Percentiles rank a stretch among this genome's conserved stretches.
phyloP scores from a whole-genome alignment of 192 early-diverging fungal genomes.

The Coemansia sp. region DNA sequence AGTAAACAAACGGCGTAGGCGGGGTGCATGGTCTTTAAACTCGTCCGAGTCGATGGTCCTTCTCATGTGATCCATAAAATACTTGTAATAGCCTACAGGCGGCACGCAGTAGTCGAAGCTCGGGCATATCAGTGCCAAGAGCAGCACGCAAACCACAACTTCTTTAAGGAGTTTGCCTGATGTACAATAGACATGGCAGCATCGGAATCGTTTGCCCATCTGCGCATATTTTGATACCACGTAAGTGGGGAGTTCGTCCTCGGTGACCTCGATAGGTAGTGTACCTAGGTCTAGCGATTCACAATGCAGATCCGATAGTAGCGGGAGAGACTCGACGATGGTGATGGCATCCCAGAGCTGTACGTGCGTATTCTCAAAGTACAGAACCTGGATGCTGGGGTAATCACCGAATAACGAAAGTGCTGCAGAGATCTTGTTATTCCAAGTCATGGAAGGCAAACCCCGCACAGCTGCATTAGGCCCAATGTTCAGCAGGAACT shows the following conservation, averaged over 20 bases:
- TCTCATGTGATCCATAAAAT: neutral
- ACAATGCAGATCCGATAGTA: neutral
- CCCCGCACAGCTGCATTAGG: neutral
- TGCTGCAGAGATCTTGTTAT: neutral
- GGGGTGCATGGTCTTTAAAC: neutral
- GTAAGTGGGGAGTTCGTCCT: neutral
- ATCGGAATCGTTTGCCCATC: neutral
- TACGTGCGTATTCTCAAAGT: neutral
- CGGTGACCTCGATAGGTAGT: neutral
- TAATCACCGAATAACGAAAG: neutral
- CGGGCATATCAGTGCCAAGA: neutral
- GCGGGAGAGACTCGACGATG: neutral
- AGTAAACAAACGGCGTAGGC: neutral
- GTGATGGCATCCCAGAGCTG: neutral
- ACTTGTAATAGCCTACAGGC: neutral
- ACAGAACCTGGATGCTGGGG: neutral
- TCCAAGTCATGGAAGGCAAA: too few species aligned
- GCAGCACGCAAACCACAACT: neutral
- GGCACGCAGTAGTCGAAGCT: neutral
- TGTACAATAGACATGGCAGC: neutral
- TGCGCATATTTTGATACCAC: neutral
- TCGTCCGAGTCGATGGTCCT: neutral
- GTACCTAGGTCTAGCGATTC: neutral
- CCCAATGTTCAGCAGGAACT: neutral
- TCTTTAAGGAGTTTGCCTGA: neutral